Conservation (phyloP, 164 flowering plant species). For the Dillenia turbinata region DNA sequence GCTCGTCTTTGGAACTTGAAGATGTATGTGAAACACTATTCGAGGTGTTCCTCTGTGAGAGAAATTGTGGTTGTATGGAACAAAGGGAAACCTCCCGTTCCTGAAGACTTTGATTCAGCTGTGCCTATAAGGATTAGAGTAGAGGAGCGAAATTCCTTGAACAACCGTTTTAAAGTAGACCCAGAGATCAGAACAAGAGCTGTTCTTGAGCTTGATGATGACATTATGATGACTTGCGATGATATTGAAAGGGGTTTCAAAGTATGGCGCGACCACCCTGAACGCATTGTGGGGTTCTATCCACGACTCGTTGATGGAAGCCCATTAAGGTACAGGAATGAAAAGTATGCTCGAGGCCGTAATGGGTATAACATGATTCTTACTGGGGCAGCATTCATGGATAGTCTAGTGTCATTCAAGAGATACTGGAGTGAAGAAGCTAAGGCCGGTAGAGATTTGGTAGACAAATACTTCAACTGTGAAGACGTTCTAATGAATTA, state of each 20-base stretch:
- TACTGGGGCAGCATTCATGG: constrained; percentile 92
- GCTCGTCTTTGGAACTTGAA: constrained; percentile 93
- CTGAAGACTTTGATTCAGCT: constrained; percentile 65
- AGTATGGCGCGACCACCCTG: constrained; percentile 88
- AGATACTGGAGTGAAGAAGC: constrained; percentile 81
- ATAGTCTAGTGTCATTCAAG: constrained; percentile 46
- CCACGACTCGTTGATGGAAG: constrained; percentile 63
- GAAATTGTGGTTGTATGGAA: constrained; percentile 97
- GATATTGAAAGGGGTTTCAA: constrained; percentile 82
- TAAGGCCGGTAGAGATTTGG: constrained; percentile 53
- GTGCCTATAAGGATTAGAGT: constrained; percentile 80
- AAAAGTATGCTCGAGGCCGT: constrained; percentile 64
- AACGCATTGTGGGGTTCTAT: constrained; percentile 84
- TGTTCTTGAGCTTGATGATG: constrained; percentile 94
- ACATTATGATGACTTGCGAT: constrained; percentile 90
- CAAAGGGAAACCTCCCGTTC: constrained; percentile 68
- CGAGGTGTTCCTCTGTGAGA: constrained; percentile 81
- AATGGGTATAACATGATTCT: constrained; percentile 84
- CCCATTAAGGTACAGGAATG: constrained; percentile 65
- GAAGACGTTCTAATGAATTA: constrained; percentile 89
- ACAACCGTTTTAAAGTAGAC: constrained; percentile 76
- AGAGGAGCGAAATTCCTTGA: constrained; percentile 72
- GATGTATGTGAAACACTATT: constrained; percentile 87
- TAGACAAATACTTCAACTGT: constrained; percentile 76
- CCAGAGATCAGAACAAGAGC: constrained; percentile 65